Base-by-base conservation (phyloP, 306 rosid genomes). In the Dalbergia cultrata region DNA sequence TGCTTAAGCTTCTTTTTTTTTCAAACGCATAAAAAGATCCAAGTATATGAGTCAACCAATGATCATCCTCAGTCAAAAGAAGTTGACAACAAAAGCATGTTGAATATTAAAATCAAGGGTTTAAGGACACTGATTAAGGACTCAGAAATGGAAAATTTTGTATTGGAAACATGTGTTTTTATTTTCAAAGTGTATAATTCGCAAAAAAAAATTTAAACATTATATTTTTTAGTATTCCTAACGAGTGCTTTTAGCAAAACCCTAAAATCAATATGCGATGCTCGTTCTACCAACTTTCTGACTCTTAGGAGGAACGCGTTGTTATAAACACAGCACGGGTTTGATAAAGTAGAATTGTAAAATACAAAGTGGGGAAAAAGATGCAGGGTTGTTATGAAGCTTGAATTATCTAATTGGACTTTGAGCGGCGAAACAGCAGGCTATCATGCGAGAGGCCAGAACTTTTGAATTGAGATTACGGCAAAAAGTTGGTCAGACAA, bases 1-100 rank as follows among this genome's bases (percentile, higher is more conserved):
- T 82, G 49, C 50, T 54, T 64, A 53, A 78, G 58, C 57, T 64
- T 73, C 64, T 59, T 54, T 77, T 5, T 71, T 83, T 45, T 19
- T 52, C 57, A 71, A 35, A 54, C 43, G 45, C 52, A 72, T 45
- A 19, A 67, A 75, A 68, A n/a, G 6, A 75, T 66, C 16, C 10
- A 59, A 45, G 62, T 60, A 33, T 43, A 8, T 45, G 83, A 76
- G 80, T 47, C 83, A 78, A 49, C 80, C 72, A 65, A 78, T 83
- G 53, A 83, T 83, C 49, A 66, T 67, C 67, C 72, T 65, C 58
- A 10, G 77, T 72, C 80, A 78, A 78, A 77, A 83, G 79, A 78
- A 66, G 22, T 34, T 72, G 72, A 83, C 64, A 68, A 56, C 64
- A 50, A n/a, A 73, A 78, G 72, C 74, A 73, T 47, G 72, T 44